These are phyloP conservation scores for Lasiosphaeriaceae sp. DNA, from an alignment of 495 filamentous ascomycete species.

Conservation along the genomic window DNA sequence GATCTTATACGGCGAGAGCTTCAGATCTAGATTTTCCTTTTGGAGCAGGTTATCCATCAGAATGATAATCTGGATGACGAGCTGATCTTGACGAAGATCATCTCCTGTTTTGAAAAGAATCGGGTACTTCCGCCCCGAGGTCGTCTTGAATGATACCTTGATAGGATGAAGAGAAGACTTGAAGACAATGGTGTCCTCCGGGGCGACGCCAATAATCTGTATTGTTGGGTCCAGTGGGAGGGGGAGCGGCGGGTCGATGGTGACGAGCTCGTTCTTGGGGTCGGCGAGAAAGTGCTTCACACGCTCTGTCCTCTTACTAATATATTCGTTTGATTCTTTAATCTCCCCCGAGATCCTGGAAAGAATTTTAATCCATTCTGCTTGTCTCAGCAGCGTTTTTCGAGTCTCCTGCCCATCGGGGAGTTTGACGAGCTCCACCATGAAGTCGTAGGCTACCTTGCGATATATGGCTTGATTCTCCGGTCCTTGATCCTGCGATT, in stretches of 20 bases:
- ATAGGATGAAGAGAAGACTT: constrained; percentile 91
- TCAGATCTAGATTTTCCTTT: constrained; percentile 96
- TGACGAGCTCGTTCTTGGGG: constrained; percentile 78
- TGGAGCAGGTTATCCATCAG: constrained; percentile 95
- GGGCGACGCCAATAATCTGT: constrained; percentile 69
- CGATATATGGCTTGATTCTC: constrained; percentile 80
- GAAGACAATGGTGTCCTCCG: constrained; percentile 87
- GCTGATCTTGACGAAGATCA: constrained; percentile 93
- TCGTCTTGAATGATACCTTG: constrained; percentile 84
- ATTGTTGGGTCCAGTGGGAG: constrained; percentile 85
- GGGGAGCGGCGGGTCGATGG: constrained; percentile 81
- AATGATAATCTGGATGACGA: constrained; percentile 97
- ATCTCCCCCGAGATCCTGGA: constrained; percentile 89
- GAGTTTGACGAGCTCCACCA: constrained; percentile 67
- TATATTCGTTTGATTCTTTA: constrained; percentile 72
- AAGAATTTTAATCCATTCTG: constrained; percentile 80
- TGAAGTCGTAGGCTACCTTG: constrained; percentile 93
- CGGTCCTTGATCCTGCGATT: constrained; percentile 62
- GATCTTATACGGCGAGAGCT: constrained; percentile 92
- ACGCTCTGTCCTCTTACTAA: constrained; percentile 72
- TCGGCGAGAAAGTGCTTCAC: constrained; percentile 81
- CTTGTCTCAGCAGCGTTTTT: constrained; percentile 77
- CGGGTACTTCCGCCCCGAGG: constrained; percentile 71
- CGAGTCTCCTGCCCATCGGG: constrained; percentile 64
- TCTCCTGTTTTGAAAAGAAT: constrained; percentile 97